These are phyloP conservation scores for Podospora bellae-mahoneyi DNA, from an alignment of 495 filamentous ascomycete species.

Conservation along the genomic window DNA sequence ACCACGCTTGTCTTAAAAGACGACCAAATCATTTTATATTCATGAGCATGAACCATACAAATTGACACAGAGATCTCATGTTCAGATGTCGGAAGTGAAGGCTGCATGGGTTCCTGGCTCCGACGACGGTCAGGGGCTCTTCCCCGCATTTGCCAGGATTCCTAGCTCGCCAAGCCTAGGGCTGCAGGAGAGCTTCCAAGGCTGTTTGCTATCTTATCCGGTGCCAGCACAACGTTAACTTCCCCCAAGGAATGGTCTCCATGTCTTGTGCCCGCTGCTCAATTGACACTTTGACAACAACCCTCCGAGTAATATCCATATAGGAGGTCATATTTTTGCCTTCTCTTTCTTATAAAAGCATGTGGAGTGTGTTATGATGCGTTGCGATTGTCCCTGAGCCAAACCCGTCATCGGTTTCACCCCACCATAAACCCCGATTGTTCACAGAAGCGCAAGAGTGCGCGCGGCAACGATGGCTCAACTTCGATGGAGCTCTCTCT, in stretches of 20 bases:
- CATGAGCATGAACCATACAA: neutral
- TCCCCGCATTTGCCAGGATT: neutral
- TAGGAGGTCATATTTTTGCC: neutral
- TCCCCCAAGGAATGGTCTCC: slow-evolving; percentile 1
- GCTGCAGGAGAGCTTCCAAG: neutral
- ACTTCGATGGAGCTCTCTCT: slow-evolving; percentile 14
- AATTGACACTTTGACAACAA: neutral
- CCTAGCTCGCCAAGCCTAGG: neutral
- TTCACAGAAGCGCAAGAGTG: neutral
- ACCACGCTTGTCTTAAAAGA: neutral
- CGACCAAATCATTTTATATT: neutral
- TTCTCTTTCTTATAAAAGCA: neutral
- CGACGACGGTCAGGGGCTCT: neutral
- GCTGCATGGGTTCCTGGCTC: neutral
- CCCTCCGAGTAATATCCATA: neutral
- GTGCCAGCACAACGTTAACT: slow-evolving; percentile 1
- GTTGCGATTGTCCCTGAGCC: neutral
- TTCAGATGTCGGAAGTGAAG: neutral
- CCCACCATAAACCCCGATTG: neutral
- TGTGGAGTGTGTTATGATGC: neutral
- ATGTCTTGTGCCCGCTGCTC: neutral
- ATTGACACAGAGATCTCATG: neutral
- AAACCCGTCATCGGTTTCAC: neutral
- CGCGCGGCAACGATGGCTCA: slow-evolving; percentile 16
- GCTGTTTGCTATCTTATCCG: neutral